These are phyloP conservation scores for Leptographium procerum DNA, from an alignment of 2,329 filamentous ascomycete genomes.

Conservation along the genomic window DNA sequence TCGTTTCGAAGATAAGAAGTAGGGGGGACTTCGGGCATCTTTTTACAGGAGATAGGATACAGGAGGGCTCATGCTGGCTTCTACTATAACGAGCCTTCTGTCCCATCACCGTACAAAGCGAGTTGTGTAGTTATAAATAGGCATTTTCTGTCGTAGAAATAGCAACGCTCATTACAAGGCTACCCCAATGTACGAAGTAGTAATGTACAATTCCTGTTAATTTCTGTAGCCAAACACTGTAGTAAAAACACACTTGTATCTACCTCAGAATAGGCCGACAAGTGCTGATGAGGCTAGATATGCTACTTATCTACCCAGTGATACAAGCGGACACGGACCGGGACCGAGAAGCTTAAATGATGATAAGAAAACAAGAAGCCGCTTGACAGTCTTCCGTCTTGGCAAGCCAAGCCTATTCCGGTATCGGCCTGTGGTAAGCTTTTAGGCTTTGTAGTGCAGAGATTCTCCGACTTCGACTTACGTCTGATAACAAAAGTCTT, in stretches of 20 bases:
- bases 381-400: not conserved
- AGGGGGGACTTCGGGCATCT: not conserved
- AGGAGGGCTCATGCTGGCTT: not conserved
- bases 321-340: not conserved
- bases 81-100: not conserved
- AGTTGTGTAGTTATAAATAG: too few species aligned
- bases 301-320: not conserved
- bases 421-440: not conserved
- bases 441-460: not conserved
- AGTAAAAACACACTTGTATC: not conserved
- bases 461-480: not conserved
- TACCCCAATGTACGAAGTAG: not conserved
- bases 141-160: not conserved
- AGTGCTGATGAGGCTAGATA: not conserved
- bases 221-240: too few species aligned
- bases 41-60: not conserved
- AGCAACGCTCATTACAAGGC: not conserved
- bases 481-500: not conserved
- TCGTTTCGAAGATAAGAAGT: not conserved
- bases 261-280: not conserved
- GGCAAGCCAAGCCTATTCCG: not conserved
- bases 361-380: not conserved
- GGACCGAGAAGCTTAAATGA: not conserved
- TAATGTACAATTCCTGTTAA: not conserved
- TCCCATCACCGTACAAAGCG: not conserved